Base-by-base conservation (phyloP, 106 monocot genomes). In the Acorus calamus region DNA sequence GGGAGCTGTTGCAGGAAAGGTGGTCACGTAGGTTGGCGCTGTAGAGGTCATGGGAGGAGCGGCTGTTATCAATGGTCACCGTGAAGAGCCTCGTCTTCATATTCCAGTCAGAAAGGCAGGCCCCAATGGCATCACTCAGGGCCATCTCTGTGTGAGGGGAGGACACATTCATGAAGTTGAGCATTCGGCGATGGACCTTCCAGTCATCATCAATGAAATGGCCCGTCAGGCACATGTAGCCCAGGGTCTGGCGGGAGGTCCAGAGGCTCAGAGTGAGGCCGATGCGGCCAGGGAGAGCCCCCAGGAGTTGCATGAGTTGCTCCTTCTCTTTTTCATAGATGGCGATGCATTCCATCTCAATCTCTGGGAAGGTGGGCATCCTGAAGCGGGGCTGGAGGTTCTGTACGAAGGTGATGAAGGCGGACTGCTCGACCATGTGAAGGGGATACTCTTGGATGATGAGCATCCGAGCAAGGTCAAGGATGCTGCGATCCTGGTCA, bases 121-220 rank as follows among this genome's bases (percentile, higher is more conserved):
- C 46, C 52, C 82, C 62, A 55, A 92, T 92, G 7, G 80, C 84
- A 66, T 92, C 88, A 66, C 92, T 92, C 47, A 92, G 79, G 58
- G 88, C 80, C 75, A 88, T 92, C 60, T 88, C 82, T 42, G 92
- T 88, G 71, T 92, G 92, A 52, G 88, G 88, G 11, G 92, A 88
- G 11, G 85, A 73, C 49, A 92, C 88, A 81, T 82, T 82, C 84
- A 80, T 79, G 78, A 92, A 92, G 74, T 85, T 92, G 3, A 92
- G 76, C 84, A 92, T 82, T 65, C 92, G 70, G 61, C 66, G 68
- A 14, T 88, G 81, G 52, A 92, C 28, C 60, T 71, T 88, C 87
- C 87, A 92, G 10, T 84, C 87, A 42, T 63, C 69, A 59, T 88
- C 88, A 63, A 92, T 80, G 67, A 79, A 92, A 64, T 87, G 89